Conservation (phyloP, 2,329 filamentous ascomycete species). For the Xylaria sp. region DNA sequence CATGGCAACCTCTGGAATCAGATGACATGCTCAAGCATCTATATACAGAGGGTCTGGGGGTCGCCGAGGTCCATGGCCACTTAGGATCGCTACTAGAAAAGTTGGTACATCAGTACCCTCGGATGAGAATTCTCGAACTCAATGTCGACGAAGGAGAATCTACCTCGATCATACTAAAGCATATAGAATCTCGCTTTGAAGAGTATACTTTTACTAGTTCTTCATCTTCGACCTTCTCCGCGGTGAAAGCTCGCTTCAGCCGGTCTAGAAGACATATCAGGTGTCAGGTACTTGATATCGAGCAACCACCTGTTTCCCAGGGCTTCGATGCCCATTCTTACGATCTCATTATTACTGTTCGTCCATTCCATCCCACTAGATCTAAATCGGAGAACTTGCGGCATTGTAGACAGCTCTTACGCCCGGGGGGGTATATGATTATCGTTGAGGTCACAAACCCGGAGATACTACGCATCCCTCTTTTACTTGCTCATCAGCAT, state of each 20-base stretch:
- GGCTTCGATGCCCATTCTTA: slow-evolving; percentile 46
- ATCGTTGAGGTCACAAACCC: slow-evolving; percentile 1
- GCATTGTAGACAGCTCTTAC: slow-evolving; percentile 41
- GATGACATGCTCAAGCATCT: too few species aligned
- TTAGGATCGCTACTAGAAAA: neutral
- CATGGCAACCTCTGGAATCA: too few species aligned
- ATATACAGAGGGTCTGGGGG: neutral
- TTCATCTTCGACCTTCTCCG: neutral
- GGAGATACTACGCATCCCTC: neutral
- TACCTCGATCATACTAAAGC: neutral
- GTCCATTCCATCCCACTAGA: slow-evolving; percentile 46
- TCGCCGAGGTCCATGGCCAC: neutral
- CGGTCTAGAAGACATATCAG: too few species aligned
- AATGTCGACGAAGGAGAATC: neutral
- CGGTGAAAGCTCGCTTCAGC: neutral
- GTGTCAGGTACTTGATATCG: slow-evolving; percentile 14
- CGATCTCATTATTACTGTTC: slow-evolving; percentile 49
- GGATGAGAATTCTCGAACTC: slow-evolving; percentile 9
- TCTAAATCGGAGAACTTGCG: slow-evolving; percentile 37
- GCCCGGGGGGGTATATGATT: slow-evolving; percentile 51
- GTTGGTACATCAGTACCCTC: neutral
- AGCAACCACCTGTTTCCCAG: slow-evolving; percentile 43
- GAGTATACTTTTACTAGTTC: slow-evolving; percentile 3
- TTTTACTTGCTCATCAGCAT: neutral
- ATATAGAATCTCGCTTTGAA: neutral